Evolutionary conservation across 306 rosid genomes (phyloP).

Genomic region (Rosa multiflora): DNA sequence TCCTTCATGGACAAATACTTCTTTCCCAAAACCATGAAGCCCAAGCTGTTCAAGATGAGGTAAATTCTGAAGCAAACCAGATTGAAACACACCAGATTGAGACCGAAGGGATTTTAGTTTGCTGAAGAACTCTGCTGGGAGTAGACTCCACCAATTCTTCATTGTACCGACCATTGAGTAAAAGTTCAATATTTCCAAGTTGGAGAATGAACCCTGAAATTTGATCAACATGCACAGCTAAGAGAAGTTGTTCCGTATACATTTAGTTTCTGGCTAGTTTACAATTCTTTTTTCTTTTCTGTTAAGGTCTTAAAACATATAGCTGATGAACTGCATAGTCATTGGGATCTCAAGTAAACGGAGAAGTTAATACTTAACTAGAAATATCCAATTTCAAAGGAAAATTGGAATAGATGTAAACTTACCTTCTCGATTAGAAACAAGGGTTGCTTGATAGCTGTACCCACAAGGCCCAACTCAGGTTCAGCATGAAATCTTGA

Average conservation of each 20-base stretch:
- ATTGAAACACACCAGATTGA: background rate
- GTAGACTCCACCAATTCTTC: background rate
- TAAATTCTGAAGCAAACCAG: background rate
- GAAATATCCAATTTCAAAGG: too few relatives aligned
- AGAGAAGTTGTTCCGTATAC: too few relatives aligned
- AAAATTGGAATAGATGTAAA: background rate
- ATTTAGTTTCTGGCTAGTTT: too few relatives aligned
- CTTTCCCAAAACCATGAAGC: background rate
- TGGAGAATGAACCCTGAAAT: background rate
- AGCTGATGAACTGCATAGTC: too few relatives aligned
- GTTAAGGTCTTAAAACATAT: too few relatives aligned
- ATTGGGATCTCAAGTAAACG: too few relatives aligned
- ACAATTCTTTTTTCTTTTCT: too few relatives aligned
- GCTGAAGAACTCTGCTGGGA: background rate
- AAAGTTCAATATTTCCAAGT: background rate
- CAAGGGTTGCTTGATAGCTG: background rate
- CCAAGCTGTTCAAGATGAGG: background rate
- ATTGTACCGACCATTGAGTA: background rate
- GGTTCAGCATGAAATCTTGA: background rate
- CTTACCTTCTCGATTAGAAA: slow-evolving; percentile 22
- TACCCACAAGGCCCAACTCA: too few relatives aligned
- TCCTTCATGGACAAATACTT: background rate
- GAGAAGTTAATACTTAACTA: too few relatives aligned
- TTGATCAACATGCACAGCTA: too few relatives aligned
- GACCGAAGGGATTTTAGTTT: background rate